Base-by-base conservation (phyloP, 2,329 filamentous ascomycete genomes). In the Fusarium xyrophilum region DNA sequence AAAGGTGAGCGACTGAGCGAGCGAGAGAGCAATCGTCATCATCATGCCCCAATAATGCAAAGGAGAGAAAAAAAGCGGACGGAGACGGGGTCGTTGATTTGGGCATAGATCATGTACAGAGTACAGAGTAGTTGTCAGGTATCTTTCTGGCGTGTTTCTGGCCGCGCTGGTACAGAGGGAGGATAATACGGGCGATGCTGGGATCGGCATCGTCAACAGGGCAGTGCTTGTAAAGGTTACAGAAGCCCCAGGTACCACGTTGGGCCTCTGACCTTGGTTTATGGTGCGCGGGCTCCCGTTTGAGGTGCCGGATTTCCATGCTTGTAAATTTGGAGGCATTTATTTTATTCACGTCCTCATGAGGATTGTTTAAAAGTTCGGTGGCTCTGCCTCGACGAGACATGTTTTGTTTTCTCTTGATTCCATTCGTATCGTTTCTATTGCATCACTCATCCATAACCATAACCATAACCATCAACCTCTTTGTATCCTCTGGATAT, bases 291-390 rank as follows among this genome's bases (percentile, higher is more conserved):
- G 47, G 47, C 59, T 61, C 44, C 63, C 55, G 55, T 54, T 33
- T 47, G 51, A 52, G 44, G 62, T 65, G 60, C 63, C 56, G 63
- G 15, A 57, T 56, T 65, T 56, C 61, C 59, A 65, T 53, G 63
- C 42, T 69, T 63, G 38, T 56, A 52, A 59, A 54, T 54, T 47
- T 52, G 46, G 38, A 59, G 42, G 40, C 38, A 47, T 63, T 48
- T 55, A 59, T 61, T 69, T 50, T 48, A 57, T 63, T 61, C 60
- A 64, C 35, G 23, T 58, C 21, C 38, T 58, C 43, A 27, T 57
- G 40, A n/a, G 35, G 54, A 50, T 63, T 14, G 28, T 64, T 70
- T 69, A 69, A 64, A 69, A 69, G 64, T 67, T 64, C 67, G 63
- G 52, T 63, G 57, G 42, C 67, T 68, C 67, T 56, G 44, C 64